Conservation (phyloP, 1,284 basidiomycete species). For the Waitea zeae region DNA sequence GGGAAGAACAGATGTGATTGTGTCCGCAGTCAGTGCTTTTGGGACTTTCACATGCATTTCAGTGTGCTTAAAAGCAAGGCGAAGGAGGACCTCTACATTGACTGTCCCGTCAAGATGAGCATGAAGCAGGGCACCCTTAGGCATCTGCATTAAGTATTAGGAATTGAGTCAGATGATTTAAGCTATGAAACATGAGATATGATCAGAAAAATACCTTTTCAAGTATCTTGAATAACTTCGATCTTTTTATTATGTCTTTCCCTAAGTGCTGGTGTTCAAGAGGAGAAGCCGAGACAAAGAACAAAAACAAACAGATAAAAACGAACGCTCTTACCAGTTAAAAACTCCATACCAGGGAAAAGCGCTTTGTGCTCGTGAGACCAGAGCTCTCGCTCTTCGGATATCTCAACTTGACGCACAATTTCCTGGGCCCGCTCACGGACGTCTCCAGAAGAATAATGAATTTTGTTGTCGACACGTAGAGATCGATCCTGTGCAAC, state of each 20-base stretch:
- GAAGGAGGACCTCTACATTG: slow-evolving; percentile 28
- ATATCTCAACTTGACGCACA: slow-evolving; percentile 29
- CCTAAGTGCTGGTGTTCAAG: slow-evolving; percentile 16
- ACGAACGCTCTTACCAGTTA: too few relatives aligned
- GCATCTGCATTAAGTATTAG: slow-evolving; percentile 33
- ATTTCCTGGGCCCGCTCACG: slow-evolving; percentile 28
- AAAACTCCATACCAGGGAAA: slow-evolving; percentile 63
- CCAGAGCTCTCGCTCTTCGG: slow-evolving; percentile 44
- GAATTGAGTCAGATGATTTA: not conserved
- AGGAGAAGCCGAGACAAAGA: slow-evolving; percentile 9
- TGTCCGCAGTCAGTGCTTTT: slow-evolving; percentile 18
- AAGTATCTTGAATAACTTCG: slow-evolving; percentile 39
- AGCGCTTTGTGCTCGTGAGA: slow-evolving; percentile 34
- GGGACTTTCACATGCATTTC: slow-evolving; percentile 37
- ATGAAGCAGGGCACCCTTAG: slow-evolving; percentile 58
- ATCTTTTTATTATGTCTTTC: slow-evolving; percentile 35
- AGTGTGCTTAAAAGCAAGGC: slow-evolving; percentile 34
- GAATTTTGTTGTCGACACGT: slow-evolving; percentile 18
- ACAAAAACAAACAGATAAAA: too few relatives aligned
- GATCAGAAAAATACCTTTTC: slow-evolving; percentile 29
- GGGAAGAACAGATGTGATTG: slow-evolving; percentile 24
- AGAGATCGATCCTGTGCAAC: slow-evolving; percentile 31
- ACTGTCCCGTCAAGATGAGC: slow-evolving; percentile 56
- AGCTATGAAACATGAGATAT: too few relatives aligned
- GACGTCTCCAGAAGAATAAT: not conserved